Conservation (phyloP, 352 stramenopile species). For the Elongisporangium anandrum region DNA sequence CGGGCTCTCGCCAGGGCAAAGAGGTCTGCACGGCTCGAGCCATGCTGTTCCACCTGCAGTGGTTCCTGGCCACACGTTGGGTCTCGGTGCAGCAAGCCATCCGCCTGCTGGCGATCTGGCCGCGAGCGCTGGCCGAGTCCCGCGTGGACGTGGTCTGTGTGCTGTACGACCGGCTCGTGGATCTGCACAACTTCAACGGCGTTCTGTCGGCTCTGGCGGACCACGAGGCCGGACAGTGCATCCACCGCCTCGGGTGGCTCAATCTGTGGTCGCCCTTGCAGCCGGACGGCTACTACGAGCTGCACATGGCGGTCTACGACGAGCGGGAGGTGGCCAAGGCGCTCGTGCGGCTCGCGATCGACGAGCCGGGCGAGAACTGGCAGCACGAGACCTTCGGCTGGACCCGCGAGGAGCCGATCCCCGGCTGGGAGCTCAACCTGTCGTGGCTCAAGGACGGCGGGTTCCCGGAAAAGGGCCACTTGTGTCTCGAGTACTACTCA, state of each 20-base stretch:
- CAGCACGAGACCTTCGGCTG: conserved; percentile 71
- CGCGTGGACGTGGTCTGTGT: conserved; percentile 62
- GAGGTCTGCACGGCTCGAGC: conserved; percentile 49
- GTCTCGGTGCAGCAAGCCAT: conserved; percentile 60
- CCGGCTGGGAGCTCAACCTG: conserved; percentile 76
- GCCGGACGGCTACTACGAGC: conserved; percentile 77
- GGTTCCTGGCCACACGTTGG: conserved; percentile 64
- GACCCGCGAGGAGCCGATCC: conserved; percentile 72
- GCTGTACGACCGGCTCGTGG: conserved; percentile 62
- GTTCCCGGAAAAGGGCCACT: conserved; percentile 72
- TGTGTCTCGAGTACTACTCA: conserved; percentile 77
- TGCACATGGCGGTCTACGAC: conserved; percentile 62
- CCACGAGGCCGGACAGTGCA: conserved; percentile 46
- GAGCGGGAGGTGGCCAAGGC: conserved; percentile 68
- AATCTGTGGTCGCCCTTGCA: conserved; percentile 66
- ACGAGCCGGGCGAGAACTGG: conserved; percentile 81
- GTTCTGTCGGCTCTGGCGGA: conserved; percentile 54
- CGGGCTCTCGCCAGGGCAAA: conserved; percentile 11
- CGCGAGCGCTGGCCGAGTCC: conserved; percentile 30
- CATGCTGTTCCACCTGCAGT: conserved; percentile 69
- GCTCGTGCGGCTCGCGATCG: conserved; percentile 73
- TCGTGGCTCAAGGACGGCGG: conserved; percentile 78
- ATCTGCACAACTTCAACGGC: conserved; percentile 69
- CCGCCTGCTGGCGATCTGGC: conserved; percentile 43
- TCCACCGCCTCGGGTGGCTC: conserved; percentile 68